phyloP scores from a whole-genome alignment of 805 yeast species.

The Candida caryicola region DNA sequence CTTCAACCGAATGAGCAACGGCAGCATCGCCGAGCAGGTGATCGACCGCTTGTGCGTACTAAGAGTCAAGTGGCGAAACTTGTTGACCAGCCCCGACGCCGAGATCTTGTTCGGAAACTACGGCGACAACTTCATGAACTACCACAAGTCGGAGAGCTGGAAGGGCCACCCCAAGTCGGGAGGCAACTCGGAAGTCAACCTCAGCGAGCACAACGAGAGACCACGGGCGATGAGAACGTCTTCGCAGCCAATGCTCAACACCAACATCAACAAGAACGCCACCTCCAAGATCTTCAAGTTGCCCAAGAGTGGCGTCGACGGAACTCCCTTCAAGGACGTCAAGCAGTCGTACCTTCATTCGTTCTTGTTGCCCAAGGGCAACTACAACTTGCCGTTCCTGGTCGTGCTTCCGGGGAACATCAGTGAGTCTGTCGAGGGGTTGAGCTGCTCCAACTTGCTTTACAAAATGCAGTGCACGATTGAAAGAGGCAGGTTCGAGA shows the following conservation, averaged over 20 bases:
- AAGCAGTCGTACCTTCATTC: conserved; percentile 25
- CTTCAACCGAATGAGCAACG: conserved; percentile 30
- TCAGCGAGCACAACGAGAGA: conserved; percentile 10
- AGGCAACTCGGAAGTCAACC: conserved; percentile 7
- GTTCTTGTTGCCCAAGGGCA: conserved; percentile 48
- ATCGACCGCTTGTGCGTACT: conserved; percentile 39
- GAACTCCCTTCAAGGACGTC: conserved; percentile 40
- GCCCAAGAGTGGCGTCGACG: conserved; percentile 40
- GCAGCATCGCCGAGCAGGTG: conserved; percentile 31
- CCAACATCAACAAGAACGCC: conserved; percentile 6
- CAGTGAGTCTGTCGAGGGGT: conserved; percentile 52
- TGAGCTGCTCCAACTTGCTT: conserved; percentile 39
- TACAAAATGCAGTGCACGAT: conserved; percentile 43
- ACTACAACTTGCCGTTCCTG: conserved; percentile 49
- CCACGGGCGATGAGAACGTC: conserved; percentile 29
- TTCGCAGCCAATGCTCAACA: conserved; percentile 26
- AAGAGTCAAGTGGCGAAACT: conserved; percentile 47
- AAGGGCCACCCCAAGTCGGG: conserved; percentile 6
- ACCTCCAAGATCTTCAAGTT: conserved; percentile 7
- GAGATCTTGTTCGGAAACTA: conserved; percentile 38
- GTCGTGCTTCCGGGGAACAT: conserved; percentile 44
- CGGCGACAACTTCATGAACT: conserved; percentile 32
- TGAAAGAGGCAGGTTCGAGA: conserved; percentile 44
- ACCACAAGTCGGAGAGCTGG: conserved; percentile 19
- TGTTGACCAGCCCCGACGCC: conserved; percentile 41